phyloP scores from a whole-genome alignment of 352 stramenopile species.

The Phytophthora megakarya region DNA sequence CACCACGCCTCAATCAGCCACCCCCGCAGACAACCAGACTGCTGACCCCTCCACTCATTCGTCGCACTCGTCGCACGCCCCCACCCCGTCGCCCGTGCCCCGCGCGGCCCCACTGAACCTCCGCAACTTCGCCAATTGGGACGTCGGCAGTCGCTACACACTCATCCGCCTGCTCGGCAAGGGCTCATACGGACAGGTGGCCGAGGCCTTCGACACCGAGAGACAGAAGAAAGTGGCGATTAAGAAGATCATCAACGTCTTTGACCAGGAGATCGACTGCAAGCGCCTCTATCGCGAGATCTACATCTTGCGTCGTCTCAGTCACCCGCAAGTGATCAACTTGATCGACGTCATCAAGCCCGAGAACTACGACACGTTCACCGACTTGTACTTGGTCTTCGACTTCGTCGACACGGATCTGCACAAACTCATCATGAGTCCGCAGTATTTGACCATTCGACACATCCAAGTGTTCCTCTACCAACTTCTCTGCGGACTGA shows the following conservation, averaged over 20 bases:
- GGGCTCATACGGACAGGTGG: constrained; percentile 86
- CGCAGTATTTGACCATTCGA: constrained; percentile 93
- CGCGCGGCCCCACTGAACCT: constrained; percentile 78
- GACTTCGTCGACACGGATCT: constrained; percentile 95
- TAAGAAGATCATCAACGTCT: constrained; percentile 91
- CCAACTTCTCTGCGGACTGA: constrained; percentile 94
- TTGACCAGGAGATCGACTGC: constrained; percentile 89
- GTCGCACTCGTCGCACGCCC: constrained; percentile 45
- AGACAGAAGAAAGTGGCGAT: constrained; percentile 86
- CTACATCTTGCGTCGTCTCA: constrained; percentile 87
- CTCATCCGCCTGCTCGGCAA: constrained; percentile 84
- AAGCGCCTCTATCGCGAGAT: constrained; percentile 89
- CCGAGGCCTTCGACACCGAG: constrained; percentile 81
- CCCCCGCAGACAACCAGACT: constrained; percentile 37
- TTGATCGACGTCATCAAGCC: constrained; percentile 84
- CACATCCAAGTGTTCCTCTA: constrained; percentile 98
- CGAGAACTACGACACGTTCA: constrained; percentile 84
- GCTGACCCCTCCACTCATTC: constrained; percentile 18
- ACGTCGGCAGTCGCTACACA: constrained; percentile 77
- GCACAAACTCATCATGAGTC: constrained; percentile 94
- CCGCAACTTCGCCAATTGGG: constrained; percentile 85
- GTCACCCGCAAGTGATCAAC: constrained; percentile 83
- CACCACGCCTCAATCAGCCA: constrained; percentile 21
- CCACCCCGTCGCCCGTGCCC: constrained; percentile 65
- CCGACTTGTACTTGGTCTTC: constrained; percentile 93